phyloP scores from a whole-genome alignment of 495 filamentous ascomycete species.

The Tuber indicum region DNA sequence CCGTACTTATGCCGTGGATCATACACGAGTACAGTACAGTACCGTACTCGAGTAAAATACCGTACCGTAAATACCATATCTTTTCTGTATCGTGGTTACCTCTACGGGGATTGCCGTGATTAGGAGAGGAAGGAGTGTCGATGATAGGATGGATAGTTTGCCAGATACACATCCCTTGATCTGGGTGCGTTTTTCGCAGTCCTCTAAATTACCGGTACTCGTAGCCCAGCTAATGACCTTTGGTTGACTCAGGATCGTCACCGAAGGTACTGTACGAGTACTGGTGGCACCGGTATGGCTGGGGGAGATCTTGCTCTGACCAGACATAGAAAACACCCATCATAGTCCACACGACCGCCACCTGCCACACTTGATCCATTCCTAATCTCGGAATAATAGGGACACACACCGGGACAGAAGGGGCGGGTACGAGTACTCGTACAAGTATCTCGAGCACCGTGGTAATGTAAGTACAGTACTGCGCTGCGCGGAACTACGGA shows the following conservation, averaged over 20 bases:
- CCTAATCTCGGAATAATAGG: background rate
- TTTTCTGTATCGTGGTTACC: background rate
- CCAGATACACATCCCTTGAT: background rate
- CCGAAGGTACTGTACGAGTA: too few species aligned
- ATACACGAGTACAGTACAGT: background rate
- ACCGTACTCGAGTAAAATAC: background rate
- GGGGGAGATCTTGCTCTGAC: background rate
- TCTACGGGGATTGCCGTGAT: background rate
- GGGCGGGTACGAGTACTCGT: background rate
- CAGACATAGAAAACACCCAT: background rate
- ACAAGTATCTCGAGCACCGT: background rate
- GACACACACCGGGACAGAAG: background rate
- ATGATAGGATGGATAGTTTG: background rate
- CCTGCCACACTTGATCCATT: background rate
- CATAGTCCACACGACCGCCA: background rate
- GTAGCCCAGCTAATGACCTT: background rate
- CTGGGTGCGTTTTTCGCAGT: background rate
- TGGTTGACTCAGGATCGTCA: background rate
- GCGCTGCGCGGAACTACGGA: background rate
- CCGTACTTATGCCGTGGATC: background rate
- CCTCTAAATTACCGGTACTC: background rate
- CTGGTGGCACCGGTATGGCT: background rate
- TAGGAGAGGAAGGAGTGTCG: background rate
- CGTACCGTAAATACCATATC: background rate
- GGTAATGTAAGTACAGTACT: background rate